Evolutionary conservation across 2,329 filamentous ascomycete species (phyloP).

Genomic region (Lecanicillium sp.): DNA sequence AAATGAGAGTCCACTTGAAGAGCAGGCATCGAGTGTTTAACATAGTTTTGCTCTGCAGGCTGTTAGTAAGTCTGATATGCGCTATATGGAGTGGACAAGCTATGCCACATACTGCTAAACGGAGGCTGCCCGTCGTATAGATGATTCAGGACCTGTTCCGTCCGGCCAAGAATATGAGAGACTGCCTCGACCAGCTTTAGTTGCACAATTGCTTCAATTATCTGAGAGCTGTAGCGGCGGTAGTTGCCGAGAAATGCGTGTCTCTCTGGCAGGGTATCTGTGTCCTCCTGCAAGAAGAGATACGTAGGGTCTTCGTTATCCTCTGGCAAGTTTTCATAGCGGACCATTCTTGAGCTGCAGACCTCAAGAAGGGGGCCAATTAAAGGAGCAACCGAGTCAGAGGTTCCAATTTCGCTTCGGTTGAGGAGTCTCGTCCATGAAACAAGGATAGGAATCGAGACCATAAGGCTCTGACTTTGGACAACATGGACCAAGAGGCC

Average conservation of each 20-base stretch:
- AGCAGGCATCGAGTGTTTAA: conserved; percentile 62
- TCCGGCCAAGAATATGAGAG: conserved; percentile 73
- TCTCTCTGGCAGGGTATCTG: conserved; percentile 86
- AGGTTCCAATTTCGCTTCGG: conserved; percentile 57
- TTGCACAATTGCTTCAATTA: conserved; percentile 81
- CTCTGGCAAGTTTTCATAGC: conserved; percentile 80
- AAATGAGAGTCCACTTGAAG: conserved; percentile 83
- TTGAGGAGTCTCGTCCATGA: conserved; percentile 79
- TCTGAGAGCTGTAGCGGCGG: conserved; percentile 75
- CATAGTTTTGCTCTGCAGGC: conserved; percentile 44
- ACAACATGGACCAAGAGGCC: conserved; percentile 71
- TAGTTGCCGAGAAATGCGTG: conserved; percentile 97
- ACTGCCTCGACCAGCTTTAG: conserved; percentile 78
- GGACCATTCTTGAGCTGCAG: conserved; percentile 74
- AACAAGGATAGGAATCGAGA: conserved; percentile 88
- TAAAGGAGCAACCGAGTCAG: conserved; percentile 52
- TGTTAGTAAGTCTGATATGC: background rate
- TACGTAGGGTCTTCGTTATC: conserved; percentile 73
- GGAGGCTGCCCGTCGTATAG: conserved; percentile 63
- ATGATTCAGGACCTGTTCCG: conserved; percentile 64
- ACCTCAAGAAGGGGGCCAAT: conserved; percentile 73
- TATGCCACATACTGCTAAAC: conserved; percentile 50
- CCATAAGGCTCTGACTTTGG: conserved; percentile 77
- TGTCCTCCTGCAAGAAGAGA: conserved; percentile 82
- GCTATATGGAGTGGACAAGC: background rate